Evolutionary conservation across 192 early-diverging fungal species (phyloP).

Genomic region (Diversispora eburnea): DNA sequence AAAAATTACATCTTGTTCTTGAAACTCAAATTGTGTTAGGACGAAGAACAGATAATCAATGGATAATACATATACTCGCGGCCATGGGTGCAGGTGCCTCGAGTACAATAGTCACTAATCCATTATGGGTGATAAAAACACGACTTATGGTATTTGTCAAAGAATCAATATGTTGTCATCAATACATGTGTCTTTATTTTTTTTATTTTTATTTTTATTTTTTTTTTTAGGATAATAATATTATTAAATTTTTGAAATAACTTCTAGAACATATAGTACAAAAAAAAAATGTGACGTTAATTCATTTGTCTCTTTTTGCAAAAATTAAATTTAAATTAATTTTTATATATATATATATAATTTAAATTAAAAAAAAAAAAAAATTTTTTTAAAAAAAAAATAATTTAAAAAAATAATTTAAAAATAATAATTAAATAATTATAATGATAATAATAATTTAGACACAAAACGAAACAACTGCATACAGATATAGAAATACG

Average conservation of each 20-base stretch:
- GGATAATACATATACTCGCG: constrained; percentile 74
- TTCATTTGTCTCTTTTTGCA: constrained; percentile 32
- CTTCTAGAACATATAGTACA: too few species aligned
- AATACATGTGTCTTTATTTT: neutral
- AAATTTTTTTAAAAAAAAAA: too few species aligned
- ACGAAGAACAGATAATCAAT: constrained; percentile 16
- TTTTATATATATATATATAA: too few species aligned
- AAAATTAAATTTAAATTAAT: neutral
- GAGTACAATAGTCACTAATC: constrained; percentile 77
- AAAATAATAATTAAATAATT: too few species aligned
- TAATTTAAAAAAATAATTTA: too few species aligned
- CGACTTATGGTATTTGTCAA: constrained; percentile 68
- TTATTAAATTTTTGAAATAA: neutral
- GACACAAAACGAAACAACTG: constrained; percentile 71
- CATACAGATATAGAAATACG: constrained; percentile 81
- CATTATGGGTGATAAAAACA: constrained; percentile 91
- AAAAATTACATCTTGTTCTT: constrained; percentile 2
- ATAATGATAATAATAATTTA: constrained; percentile 26
- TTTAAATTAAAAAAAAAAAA: too few species aligned
- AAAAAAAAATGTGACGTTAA: neutral
- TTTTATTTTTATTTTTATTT: neutral
- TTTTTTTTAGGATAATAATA: neutral
- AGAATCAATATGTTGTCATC: neutral
- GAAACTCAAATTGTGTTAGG: constrained; percentile 13
- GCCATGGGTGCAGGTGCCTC: constrained; percentile 81